phyloP scores from a whole-genome alignment of 768 basidiomycete species.

The Phlebiopsis gigantea region DNA sequence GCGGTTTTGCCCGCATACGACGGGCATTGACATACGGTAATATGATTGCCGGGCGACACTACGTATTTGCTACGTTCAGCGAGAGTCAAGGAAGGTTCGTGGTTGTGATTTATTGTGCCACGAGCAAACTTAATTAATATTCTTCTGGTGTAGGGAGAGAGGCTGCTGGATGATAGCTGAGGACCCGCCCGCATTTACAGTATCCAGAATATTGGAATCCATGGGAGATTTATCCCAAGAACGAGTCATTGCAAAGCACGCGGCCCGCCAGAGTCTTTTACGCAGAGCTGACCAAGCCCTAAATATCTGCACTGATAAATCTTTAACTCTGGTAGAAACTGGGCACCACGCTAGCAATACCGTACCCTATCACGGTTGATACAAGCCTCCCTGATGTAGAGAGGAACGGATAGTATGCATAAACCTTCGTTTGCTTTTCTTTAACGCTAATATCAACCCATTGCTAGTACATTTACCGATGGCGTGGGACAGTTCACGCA shows the following conservation, averaged over 20 bases:
- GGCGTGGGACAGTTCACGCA: constrained; percentile 4
- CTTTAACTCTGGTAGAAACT: neutral
- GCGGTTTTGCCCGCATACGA: constrained; percentile 11
- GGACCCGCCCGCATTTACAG: neutral
- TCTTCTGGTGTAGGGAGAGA: neutral
- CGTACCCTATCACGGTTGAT: neutral
- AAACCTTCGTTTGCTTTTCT: neutral
- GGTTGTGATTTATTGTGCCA: neutral
- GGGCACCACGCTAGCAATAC: constrained; percentile 4
- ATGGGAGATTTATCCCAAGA: constrained; percentile 11
- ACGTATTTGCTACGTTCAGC: constrained; percentile 9
- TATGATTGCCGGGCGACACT: constrained; percentile 6
- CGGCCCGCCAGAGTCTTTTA: constrained; percentile 11
- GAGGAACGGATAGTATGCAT: constrained; percentile 5
- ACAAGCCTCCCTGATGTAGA: neutral
- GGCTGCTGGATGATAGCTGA: constrained; percentile 11
- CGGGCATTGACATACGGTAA: constrained; percentile 5
- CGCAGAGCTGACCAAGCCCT: neutral
- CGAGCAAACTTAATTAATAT: neutral
- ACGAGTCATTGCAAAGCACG: constrained; percentile 11
- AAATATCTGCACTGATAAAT: neutral
- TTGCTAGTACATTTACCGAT: constrained; percentile 8
- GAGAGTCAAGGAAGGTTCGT: constrained; percentile 12
- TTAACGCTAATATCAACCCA: neutral
- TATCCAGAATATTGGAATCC: neutral